phyloP scores from a whole-genome alignment of 2,329 filamentous ascomycete genomes.

The Aphanocladium album region DNA sequence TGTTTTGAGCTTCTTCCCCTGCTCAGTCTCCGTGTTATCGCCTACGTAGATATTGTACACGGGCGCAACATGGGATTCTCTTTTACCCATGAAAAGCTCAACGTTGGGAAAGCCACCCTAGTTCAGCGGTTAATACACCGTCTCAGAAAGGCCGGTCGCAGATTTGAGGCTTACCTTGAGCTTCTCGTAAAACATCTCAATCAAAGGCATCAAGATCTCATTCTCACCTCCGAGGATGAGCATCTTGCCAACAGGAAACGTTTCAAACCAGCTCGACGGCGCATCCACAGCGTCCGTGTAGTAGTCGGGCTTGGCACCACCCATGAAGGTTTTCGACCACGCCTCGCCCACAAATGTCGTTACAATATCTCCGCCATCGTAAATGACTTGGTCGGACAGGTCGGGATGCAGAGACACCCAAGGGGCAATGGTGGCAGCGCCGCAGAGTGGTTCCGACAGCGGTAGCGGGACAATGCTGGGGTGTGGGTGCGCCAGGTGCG shows the following conservation, averaged over 20 bases:
- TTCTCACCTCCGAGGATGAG: constrained; percentile 17
- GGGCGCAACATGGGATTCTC: constrained; percentile 20
- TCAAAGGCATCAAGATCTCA: constrained; percentile 19
- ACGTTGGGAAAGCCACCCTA: constrained; percentile 17
- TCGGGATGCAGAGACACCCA: constrained; percentile 18
- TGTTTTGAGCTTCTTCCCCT: constrained; percentile 19
- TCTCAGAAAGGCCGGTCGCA: background rate
- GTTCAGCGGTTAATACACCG: background rate
- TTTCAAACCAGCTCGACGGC: constrained; percentile 19
- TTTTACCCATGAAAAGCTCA: constrained; percentile 17
- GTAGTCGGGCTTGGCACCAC: constrained; percentile 13
- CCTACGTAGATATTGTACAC: constrained; percentile 19
- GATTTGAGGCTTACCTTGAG: constrained; percentile 14
- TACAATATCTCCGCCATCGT: constrained; percentile 18
- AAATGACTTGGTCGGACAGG: constrained; percentile 12
- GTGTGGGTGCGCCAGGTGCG: constrained; percentile 19
- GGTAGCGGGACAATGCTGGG: constrained; percentile 16
- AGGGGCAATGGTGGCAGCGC: constrained; percentile 15
- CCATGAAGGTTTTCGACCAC: constrained; percentile 16
- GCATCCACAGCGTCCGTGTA: constrained; percentile 18
- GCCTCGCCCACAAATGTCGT: constrained; percentile 12
- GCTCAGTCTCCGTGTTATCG: constrained; percentile 18
- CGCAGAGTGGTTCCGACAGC: constrained; percentile 16
- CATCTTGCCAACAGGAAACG: constrained; percentile 16
- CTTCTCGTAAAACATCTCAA: constrained; percentile 17